These are phyloP conservation scores for Casuarina equisetifolia DNA, from an alignment of 306 rosid species.

Conservation along the genomic window DNA sequence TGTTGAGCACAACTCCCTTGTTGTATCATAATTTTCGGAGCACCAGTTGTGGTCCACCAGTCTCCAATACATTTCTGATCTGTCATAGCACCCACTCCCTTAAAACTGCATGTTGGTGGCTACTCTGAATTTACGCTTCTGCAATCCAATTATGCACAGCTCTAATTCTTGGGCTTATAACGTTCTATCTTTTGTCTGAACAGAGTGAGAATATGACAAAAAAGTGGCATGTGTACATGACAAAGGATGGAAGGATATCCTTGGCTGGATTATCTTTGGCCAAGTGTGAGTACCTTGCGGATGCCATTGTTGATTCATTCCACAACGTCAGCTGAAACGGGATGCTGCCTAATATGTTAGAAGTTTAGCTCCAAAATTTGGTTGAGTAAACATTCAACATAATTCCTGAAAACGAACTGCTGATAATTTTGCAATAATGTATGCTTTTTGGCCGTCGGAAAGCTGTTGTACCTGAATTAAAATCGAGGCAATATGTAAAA, in stretches of 20 bases:
- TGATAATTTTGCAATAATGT: constrained; percentile 11
- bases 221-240: constrained; percentile 98
- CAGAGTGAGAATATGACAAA: constrained; percentile 93
- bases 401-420: not conserved
- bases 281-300: constrained; percentile 90
- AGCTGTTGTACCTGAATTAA: not conserved
- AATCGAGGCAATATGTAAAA: not conserved
- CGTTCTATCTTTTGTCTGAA: constrained; percentile 16
- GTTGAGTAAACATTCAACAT: constrained; percentile 31
- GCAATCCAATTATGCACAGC: not conserved
- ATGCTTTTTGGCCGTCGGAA: not conserved
- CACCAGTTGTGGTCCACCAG: not conserved
- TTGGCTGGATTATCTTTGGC: constrained; percentile 90
- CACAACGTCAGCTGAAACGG: constrained; percentile 74
- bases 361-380: constrained; percentile 33
- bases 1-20: not conserved
- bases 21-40: not conserved
- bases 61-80: not conserved
- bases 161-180: not conserved
- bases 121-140: not conserved
- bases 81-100: not conserved
- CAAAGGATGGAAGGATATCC: constrained; percentile 97
- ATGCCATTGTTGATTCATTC: constrained; percentile 86
- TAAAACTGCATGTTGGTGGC: not conserved
- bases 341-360: constrained; percentile 11